Percentiles rank a stretch among this genome's conserved stretches.
These are phyloP conservation scores for Aeschynomene evenia DNA, from an alignment of 306 rosid genomes.

Conservation along the genomic window DNA sequence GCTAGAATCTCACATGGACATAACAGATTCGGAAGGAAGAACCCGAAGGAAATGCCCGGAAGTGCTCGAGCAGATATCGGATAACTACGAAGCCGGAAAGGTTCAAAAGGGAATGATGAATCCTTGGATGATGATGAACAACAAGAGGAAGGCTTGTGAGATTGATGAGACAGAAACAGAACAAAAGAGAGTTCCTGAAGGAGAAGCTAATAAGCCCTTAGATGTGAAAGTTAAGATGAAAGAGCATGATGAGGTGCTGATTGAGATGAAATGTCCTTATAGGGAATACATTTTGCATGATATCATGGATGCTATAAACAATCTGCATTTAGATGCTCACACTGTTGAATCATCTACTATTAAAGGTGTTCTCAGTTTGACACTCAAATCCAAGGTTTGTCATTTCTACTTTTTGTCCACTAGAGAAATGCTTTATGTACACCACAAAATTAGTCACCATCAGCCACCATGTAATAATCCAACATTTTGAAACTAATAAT, in stretches of 20 bases:
- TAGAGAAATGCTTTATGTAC: too few species aligned
- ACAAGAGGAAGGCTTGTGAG: conserved; percentile 73
- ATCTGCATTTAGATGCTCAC: conserved; percentile 67
- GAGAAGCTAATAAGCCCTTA: conserved; percentile 37
- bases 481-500: too few species aligned
- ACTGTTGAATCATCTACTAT: conserved; percentile 65
- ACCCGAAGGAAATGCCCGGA: conserved; percentile 48
- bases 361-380: conserved; percentile 63
- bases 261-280: conserved; percentile 78
- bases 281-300: conserved; percentile 71
- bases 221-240: conserved; percentile 59
- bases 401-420: not conserved
- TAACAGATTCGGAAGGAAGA: conserved; percentile 44
- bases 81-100: conserved; percentile 46
- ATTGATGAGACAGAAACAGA: conserved; percentile 43
- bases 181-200: conserved; percentile 20
- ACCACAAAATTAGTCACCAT: too few species aligned
- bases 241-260: conserved; percentile 61
- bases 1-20: conserved; percentile 65
- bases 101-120: conserved; percentile 40
- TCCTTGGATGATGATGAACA: conserved; percentile 39
- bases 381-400: conserved; percentile 80
- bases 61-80: conserved; percentile 62
- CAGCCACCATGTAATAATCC: too few species aligned
- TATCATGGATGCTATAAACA: conserved; percentile 65